A percentile compares a stretch with the other conserved stretches of the same genome.
phyloP scores from a whole-genome alignment of 768 basidiomycete species.

The Paxillus ammoniavirescens region DNA sequence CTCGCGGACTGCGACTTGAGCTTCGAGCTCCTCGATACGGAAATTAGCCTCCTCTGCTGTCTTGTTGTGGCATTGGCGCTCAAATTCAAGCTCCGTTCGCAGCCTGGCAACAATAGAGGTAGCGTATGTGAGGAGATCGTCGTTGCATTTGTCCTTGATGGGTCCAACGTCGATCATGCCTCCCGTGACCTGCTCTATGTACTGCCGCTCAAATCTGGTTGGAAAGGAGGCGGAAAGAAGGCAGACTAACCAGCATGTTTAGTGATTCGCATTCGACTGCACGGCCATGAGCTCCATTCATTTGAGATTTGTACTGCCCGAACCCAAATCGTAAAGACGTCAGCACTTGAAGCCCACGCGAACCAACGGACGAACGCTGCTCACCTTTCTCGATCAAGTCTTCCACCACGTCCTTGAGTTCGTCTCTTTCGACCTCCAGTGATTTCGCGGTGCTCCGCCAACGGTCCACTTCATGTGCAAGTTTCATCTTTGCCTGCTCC shows the following conservation, averaged over 20 bases:
- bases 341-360: neutral
- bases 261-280: conserved; percentile 41
- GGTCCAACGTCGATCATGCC: neutral
- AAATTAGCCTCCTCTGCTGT: conserved; percentile 39
- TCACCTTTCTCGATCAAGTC: conserved; percentile 60
- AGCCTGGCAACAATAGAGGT: conserved; percentile 43
- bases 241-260: conserved; percentile 42
- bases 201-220: conserved; percentile 12
- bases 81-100: conserved; percentile 42
- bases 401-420: conserved; percentile 51
- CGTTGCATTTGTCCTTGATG: conserved; percentile 5
- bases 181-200: conserved; percentile 16
- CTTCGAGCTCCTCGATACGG: conserved; percentile 45
- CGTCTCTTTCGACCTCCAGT: conserved; percentile 49
- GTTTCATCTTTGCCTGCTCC: conserved; percentile 29
- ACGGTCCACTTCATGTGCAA: conserved; percentile 39
- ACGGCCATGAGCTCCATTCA: conserved; percentile 46
- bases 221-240: conserved; percentile 11
- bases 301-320: conserved; percentile 44
- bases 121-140: conserved; percentile 41
- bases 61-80: conserved; percentile 42
- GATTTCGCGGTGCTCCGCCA: conserved; percentile 31
- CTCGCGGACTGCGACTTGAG: conserved; percentile 56
- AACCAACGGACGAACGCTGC: conserved; percentile 14
- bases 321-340: neutral